Evolutionary conservation across 2,329 filamentous ascomycete genomes (phyloP), one percentile per base, ranked within the genome.

Genomic region (Nectriaceae sp.): DNA sequence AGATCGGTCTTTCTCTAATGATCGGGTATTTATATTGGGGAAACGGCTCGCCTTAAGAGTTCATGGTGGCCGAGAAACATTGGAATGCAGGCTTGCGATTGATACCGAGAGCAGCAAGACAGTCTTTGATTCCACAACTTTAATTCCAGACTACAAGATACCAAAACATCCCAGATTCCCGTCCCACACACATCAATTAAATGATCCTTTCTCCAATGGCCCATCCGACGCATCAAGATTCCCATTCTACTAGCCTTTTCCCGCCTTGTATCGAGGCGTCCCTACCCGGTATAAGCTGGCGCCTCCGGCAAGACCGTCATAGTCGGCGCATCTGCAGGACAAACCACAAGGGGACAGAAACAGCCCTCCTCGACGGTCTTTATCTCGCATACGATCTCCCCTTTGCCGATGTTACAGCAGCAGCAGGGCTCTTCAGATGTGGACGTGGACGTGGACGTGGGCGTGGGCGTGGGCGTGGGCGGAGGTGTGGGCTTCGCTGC

Each of bases 311-410:
- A 36, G 16, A 43, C 44, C 11, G 53, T 57, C 21, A 59, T 44
- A 16, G 58, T 63, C 19, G 59, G 47, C 8, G 54, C 58, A n/a
- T 31, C 47, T 6, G 21, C 3, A 15, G 59, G 53, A 31, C 64
- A 54, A 43, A 53, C 48, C 21, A 53, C 49, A 20, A 46, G 39
- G 21, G 61, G 46, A 40, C 59, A 63, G 11, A 59, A 39, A 36
- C 61, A 64, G 8, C 50, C 44, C 24, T 56, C 47, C 16, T 44
- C 24, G 36, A 41, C 21, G n/a, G 35, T 41, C 22, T 49, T 39
- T 31, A 39, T 24, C 33, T 53, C 41, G 40, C 54, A 58, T 10
- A 56, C 47, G 19, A 52, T 40, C 31, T 43, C 37, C 11, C 21
- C 19, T 5, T 41, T 42, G 2, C 29, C 16, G 16, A 43, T 11